Base-by-base conservation (phyloP, 148 eudicot genomes). In the Camellia granthamiana region DNA sequence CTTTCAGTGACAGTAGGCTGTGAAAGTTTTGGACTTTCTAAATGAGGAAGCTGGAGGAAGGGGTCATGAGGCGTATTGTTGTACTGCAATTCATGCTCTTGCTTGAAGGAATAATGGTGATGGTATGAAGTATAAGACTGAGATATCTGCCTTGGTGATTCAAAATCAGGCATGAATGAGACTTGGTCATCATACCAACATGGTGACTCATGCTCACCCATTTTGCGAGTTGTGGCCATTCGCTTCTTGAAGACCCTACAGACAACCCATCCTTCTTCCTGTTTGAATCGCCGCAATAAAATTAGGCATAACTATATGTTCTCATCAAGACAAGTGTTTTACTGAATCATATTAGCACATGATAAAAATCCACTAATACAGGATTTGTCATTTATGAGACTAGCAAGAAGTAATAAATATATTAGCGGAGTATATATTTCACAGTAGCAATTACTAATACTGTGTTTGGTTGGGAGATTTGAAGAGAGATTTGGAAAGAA, bases 201-300 rank as follows among this genome's bases (percentile, higher is more conserved):
- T 0, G 89, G 86, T 0, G 92, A 84, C 30, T 85, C 95, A 3
- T 84, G 86, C 16, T 91, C 95, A 3, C 81, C 86, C 63, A 87
- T 77, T 79, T 84, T 90, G 4, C 91, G 84, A 11, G 80, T 80
- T 42, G 90, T 82, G 70, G 97, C 59, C 79, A 93, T 56, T 85
- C 88, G 84, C 85, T 93, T 93, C 89, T 89, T 93, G 89, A 93
- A 93, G 52, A 87, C 97, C 85, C 95, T 81, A 70, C 97, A 93
- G 9, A 93, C 95, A 10, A 89, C 97, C 97, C 98, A 93, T 23
- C 98, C 98, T 90, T 93, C 98, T 84, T 93, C 98, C 98, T 93
- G 90, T 55, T 75, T 64, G 30, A 72, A n/a, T 74, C 3, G 19
- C 9, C 46, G 47, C 8, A 60, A 44, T 56, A 77, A 9, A 9